These are phyloP conservation scores for Przewalskia tangutica DNA, from an alignment of 257 asterid species.

Conservation along the genomic window DNA sequence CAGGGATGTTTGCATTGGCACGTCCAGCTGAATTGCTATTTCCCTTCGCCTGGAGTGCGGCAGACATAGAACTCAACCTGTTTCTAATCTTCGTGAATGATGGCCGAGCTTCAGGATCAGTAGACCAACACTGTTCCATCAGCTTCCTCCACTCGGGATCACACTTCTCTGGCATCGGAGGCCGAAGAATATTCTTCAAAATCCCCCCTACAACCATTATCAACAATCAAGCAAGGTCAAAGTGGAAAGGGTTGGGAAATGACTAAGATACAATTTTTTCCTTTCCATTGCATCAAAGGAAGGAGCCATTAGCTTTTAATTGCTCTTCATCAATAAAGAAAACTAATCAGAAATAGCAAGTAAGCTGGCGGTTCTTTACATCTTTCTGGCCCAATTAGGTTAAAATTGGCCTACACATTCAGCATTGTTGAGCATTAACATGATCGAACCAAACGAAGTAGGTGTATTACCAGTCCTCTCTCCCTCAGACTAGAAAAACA, in stretches of 20 bases:
- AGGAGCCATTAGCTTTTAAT: not conserved
- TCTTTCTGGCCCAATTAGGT: not conserved
- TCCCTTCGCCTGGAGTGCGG: constrained; percentile 24
- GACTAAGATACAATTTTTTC: not conserved
- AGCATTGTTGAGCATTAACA: not conserved
- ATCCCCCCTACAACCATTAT: constrained; percentile 46
- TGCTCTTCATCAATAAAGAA: not conserved
- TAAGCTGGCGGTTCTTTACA: not conserved
- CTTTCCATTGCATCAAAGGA: not conserved
- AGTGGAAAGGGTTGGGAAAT: not conserved
- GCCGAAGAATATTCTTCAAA: constrained; percentile 61
- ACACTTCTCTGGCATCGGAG: constrained; percentile 51
- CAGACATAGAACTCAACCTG: constrained; percentile 47
- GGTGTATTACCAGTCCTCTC: not conserved
- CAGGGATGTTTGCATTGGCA: constrained; percentile 19
- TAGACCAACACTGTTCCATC: constrained; percentile 73
- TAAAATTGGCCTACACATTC: not conserved
- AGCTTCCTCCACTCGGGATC: constrained; percentile 60
- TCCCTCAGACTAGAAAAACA: not conserved
- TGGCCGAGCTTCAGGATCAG: constrained; percentile 46
- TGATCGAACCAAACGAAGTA: not conserved
- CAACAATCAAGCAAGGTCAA: not conserved
- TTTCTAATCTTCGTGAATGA: constrained; percentile 60
- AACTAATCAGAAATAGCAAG: not conserved
- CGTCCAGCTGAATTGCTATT: constrained; percentile 13